These are phyloP conservation scores for Nothopassalora personata DNA, from an alignment of 2,329 filamentous ascomycete genomes.

Conservation along the genomic window DNA sequence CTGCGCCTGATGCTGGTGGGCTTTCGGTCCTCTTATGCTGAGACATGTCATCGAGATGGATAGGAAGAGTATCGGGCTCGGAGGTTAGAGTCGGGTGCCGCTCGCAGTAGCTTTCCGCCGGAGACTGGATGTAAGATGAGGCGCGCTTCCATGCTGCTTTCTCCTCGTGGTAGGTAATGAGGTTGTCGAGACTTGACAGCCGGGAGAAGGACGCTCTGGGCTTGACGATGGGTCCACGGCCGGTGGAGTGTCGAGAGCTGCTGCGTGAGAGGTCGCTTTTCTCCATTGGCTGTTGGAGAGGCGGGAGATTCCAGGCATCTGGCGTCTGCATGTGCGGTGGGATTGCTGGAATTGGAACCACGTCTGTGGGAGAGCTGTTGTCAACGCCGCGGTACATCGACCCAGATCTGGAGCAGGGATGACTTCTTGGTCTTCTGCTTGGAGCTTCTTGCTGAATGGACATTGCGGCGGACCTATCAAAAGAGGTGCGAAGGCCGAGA, in stretches of 20 bases:
- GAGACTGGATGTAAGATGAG: constrained; percentile 17
- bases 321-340: constrained; percentile 7
- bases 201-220: constrained; percentile 23
- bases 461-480: not conserved
- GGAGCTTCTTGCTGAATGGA: not conserved
- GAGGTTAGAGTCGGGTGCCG: constrained; percentile 12
- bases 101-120: constrained; percentile 6
- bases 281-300: constrained; percentile 11
- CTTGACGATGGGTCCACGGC: constrained; percentile 14
- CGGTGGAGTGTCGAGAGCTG: constrained; percentile 14
- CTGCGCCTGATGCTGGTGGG: not conserved
- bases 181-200: constrained; percentile 30
- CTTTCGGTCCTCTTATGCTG: constrained; percentile 4
- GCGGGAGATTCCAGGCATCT: constrained; percentile 20
- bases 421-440: constrained; percentile 12
- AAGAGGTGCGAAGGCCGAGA: constrained; percentile 10
- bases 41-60: constrained; percentile 1
- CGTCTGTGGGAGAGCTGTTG: not conserved
- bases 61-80: constrained; percentile 8
- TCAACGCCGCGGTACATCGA: constrained; percentile 6
- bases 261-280: constrained; percentile 12
- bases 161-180: constrained; percentile 31
- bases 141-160: constrained; percentile 24
- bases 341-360: constrained; percentile 6
- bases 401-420: constrained; percentile 11